Conservation (phyloP, 2,329 filamentous ascomycete genomes). For the Trichocomaceae sp. region DNA sequence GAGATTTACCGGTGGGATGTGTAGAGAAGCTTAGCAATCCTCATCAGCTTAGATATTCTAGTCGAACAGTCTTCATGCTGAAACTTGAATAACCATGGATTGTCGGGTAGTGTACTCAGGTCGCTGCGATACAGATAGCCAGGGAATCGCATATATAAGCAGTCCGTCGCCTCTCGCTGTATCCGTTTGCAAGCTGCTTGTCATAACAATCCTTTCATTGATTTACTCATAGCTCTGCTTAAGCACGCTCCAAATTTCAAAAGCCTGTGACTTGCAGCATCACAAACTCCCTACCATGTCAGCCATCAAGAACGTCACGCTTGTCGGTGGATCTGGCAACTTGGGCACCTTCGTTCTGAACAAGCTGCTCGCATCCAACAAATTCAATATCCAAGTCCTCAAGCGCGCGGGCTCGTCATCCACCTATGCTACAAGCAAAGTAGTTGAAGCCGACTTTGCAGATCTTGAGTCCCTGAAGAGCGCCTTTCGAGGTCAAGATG, state of each 20-base stretch:
- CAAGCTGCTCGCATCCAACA: conserved; percentile 33
- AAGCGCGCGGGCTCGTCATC: conserved; percentile 43
- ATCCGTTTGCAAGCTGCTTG: neutral
- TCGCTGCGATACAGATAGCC: neutral
- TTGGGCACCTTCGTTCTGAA: conserved; percentile 27
- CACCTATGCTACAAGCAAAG: conserved; percentile 28
- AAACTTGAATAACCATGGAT: neutral
- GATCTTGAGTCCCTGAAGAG: conserved; percentile 25
- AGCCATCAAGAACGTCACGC: conserved; percentile 10
- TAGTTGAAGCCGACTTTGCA: conserved; percentile 45
- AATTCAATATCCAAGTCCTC: conserved; percentile 52
- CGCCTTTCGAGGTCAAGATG: conserved; percentile 18
- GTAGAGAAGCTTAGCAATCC: neutral
- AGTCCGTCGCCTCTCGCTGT: neutral
- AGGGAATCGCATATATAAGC: neutral
- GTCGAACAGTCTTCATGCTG: neutral
- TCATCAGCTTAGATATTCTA: neutral
- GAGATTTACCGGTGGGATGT: conserved; percentile 1
- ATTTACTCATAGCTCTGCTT: neutral
- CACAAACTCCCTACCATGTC: conserved; percentile 1
- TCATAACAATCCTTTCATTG: neutral
- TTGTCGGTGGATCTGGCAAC: conserved; percentile 8
- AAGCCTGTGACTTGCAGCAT: neutral
- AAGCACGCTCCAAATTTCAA: too few relatives aligned
- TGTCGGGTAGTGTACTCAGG: too few relatives aligned